Percentiles rank a stretch among this genome's conserved stretches.
Conservation (phyloP, 495 filamentous ascomycete genomes). For the Daldinia bambusicola region DNA sequence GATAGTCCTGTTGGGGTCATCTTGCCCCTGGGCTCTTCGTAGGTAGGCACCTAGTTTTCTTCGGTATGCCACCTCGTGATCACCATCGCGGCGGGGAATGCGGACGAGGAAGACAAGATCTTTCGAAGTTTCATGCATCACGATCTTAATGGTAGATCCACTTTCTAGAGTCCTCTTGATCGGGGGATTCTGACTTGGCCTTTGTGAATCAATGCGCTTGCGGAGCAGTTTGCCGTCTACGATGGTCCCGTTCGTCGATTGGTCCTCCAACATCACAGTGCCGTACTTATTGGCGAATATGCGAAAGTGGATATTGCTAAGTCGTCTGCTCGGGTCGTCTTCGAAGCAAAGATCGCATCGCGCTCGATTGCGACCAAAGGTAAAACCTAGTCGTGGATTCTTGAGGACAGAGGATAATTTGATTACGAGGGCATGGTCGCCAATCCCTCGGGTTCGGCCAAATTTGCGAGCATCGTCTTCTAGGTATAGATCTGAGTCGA, state of each 20-base stretch:
- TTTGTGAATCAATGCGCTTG: slow-evolving; percentile 51
- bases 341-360: slow-evolving; percentile 78
- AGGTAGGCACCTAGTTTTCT: slow-evolving; percentile 68
- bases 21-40: slow-evolving; percentile 31
- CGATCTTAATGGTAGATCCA: slow-evolving; percentile 77
- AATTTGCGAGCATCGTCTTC: slow-evolving; percentile 58
- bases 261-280: slow-evolving; percentile 89
- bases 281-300: slow-evolving; percentile 84
- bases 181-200: slow-evolving; percentile 40
- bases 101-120: slow-evolving; percentile 83
- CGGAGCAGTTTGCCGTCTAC: slow-evolving; percentile 74
- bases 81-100: slow-evolving; percentile 76
- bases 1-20: slow-evolving; percentile 54
- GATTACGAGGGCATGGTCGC: slow-evolving; percentile 78
- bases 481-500: slow-evolving; percentile 57
- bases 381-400: slow-evolving; percentile 73
- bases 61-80: slow-evolving; percentile 64
- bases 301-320: slow-evolving; percentile 92
- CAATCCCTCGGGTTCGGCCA: slow-evolving; percentile 58
- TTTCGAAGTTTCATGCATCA: slow-evolving; percentile 59
- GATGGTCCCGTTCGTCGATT: slow-evolving; percentile 90
- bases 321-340: slow-evolving; percentile 65
- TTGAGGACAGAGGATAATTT: slow-evolving; percentile 77
- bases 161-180: slow-evolving; percentile 70
- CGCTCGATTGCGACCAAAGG: slow-evolving; percentile 79